Evolutionary conservation across 1,284 basidiomycete genomes (phyloP).

Genomic region (Blastosporella zonata): DNA sequence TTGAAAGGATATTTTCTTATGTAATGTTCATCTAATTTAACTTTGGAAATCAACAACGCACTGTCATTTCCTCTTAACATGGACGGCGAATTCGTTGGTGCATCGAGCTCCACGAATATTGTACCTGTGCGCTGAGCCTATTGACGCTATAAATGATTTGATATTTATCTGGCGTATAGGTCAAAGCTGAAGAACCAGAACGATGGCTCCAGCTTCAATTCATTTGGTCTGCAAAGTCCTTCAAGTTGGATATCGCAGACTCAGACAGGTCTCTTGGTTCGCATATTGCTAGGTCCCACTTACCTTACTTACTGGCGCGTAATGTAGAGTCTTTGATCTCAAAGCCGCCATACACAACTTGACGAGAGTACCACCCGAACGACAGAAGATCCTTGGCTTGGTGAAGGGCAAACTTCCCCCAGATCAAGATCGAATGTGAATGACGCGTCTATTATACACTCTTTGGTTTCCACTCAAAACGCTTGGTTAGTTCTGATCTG

Average conservation of each 20-base stretch:
- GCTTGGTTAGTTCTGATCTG: slow-evolving; percentile 49
- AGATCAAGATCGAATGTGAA: slow-evolving; percentile 69
- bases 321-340: slow-evolving; percentile 61
- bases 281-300: background rate
- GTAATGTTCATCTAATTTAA: no score
- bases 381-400: slow-evolving; percentile 88
- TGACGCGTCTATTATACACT: slow-evolving; percentile 3
- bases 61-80: background rate
- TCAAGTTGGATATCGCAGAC: slow-evolving; percentile 59
- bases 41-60: no score
- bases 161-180: slow-evolving; percentile 1
- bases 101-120: background rate
- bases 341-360: slow-evolving; percentile 64
- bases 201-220: slow-evolving; percentile 62
- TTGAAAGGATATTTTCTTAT: no score
- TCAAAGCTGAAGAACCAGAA: slow-evolving; percentile 24
- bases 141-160: background rate
- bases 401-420: slow-evolving; percentile 82
- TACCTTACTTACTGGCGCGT: background rate
- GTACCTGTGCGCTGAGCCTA: slow-evolving; percentile 1
- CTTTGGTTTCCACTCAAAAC: background rate
- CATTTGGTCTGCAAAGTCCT: slow-evolving; percentile 61
- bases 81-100: background rate
- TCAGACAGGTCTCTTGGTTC: slow-evolving; percentile 58
- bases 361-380: slow-evolving; percentile 79